Evolutionary conservation across 2,329 filamentous ascomycete species (phyloP), one percentile per base, ranked within the genome.

Genomic region (Aureobasidium mangrovei): DNA sequence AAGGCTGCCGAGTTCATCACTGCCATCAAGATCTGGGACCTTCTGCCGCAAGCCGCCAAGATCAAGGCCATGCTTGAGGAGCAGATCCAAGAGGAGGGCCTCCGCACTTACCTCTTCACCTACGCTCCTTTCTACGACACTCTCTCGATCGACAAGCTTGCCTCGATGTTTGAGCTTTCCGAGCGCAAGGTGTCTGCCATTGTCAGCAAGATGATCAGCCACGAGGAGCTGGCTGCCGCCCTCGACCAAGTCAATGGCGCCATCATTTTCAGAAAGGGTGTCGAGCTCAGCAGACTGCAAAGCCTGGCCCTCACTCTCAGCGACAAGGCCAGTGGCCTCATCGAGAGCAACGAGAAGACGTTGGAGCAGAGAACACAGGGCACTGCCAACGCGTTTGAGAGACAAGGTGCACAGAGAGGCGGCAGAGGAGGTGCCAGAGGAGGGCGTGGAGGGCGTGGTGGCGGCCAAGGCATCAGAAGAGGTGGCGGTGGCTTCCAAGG

Each of bases 121-220:
- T 98, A 98, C 73, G 93, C 94, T 36, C 93, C 93, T 53, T 98
- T 94, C 80, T 98, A 98, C 77, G 93, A 98, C 75, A 97, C 93
- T 26, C 83, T 98, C 57, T 85, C 90, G 57, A 80, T 96, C 63
- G 78, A 82, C 61, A 94, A 91, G 27, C 80, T 98, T 58, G 85
- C 89, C 59, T 78, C 77, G 61, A 98, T 98, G 93, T 98, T 98
- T 71, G 93, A 98, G 74, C 84, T 98, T 27, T 81, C 91, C 55
- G 77, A 85, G 63, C 82, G 85, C 74, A 97, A 97, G 80, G 91
- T 96, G 49, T 79, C 87, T n/a, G 90, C 93, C 35, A 84, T 98
- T 54, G 84, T 98, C 66, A 95, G 89, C 80, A 95, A 95, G 78
- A 98, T 98, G 93, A 97, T 98, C 72, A 95, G 90, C 65, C 93